Evolutionary conservation across 2,329 filamentous ascomycete genomes (phyloP), one percentile per base, ranked within the genome.

Genomic region (Colletotrichum zoysiae): DNA sequence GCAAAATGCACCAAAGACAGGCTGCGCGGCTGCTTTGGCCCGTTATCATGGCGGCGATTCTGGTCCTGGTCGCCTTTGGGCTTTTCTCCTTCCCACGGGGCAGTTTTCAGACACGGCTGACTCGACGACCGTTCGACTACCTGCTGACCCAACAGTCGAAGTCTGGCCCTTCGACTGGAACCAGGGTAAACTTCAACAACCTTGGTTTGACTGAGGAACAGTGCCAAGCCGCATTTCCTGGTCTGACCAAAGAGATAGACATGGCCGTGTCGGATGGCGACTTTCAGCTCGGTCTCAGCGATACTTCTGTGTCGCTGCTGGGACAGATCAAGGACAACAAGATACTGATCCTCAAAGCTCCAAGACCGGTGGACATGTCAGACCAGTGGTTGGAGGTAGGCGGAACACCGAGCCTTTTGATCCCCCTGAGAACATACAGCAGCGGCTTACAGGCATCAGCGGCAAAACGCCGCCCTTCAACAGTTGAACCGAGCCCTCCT

Each of bases 401-500:
- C 50, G 16, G 2, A 38, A 26, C 1, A 42, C 57, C n/a, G 12
- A 14, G 0, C 50, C 46, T 40, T 23, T 38, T 58, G 23, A 42
- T 5, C 6, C 26, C 26, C 11, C 16, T 42, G 20, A 56, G 12
- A 58, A 26, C 23, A 48, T 35, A 74, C 14, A 75, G 26, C 23
- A 57, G n/a, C 53, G n/a, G 48, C 70, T 71, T 44, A 71, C 48
- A 57, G 11, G 30, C 38, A 8, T 9, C 65, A 84, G 79, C 85
- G 86, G 71, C 84, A 86, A 61, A 82, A 81, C 48, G 86, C 87
- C n/a, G 83, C 85, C 12, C 82, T 90, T 1, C 84, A 87, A 76
- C 85, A 87, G 74, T 82, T 90, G 74, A 80, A 89, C 76, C 84
- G 85, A 70, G 86, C 87, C 6, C 77, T 89, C 16, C 75, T 85